Base-by-base conservation (phyloP, 352 stramenopile species). In the Globisporangium nodosum region DNA sequence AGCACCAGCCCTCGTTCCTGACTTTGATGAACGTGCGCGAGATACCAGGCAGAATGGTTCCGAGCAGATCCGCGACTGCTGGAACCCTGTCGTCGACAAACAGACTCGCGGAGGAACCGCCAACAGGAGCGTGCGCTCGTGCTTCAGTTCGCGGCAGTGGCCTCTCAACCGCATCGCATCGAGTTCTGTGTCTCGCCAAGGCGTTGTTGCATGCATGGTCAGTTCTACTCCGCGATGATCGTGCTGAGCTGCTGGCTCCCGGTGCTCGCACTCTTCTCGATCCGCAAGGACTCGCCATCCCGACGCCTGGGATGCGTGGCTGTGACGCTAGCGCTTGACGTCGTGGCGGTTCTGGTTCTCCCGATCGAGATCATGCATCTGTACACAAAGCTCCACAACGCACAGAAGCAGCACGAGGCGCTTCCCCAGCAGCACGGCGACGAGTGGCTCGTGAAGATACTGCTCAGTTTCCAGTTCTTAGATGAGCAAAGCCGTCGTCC, bases 391-490 rank as follows among this genome's bases (percentile, higher is more conserved):
- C 15, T n/a, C 11, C 9, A 55, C 24, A 40, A 48, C 18, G 16
- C 50, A 5, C 49, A 35, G 15, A 18, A 49, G 16, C 35, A 16
- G 31, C 33, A 39, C 13, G 49, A 20, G 7, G 30, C 43, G 2
- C n/a, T 59, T 8, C 31, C 2, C n/a, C 33, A 45, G n/a, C 54
- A 59, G 54, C 35, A 37, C n/a, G 53, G 39, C 21, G 48, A 61
- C 37, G 12, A 18, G 27, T 55, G 47, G 47, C 42, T 55, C 35
- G 56, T 50, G 33, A 40, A n/a, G 5, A 50, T 55, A 48, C 56
- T 61, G 21, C 56, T 56, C 24, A 30, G 50, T n/a, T 55, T 42
- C 24, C 56, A 53, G 56, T 55, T 55, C 11, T 30, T 54, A 3
- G 46, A 51, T 2, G 47, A 9, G 20, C 30, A 31, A n/a, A 52